These are phyloP conservation scores for Myxozyma sirexii DNA, from an alignment of 805 yeast species.

Conservation along the genomic window DNA sequence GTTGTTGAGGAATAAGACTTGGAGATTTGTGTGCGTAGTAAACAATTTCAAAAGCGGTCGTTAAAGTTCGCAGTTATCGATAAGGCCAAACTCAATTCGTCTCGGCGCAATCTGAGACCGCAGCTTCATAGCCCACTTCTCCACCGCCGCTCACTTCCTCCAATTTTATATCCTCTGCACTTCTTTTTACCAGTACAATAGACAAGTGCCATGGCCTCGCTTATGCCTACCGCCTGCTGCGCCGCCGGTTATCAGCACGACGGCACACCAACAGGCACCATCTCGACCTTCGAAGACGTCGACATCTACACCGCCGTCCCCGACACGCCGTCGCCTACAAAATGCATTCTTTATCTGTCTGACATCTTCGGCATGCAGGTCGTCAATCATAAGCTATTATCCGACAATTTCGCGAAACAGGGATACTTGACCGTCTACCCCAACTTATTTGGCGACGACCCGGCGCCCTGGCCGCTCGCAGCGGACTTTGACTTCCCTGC, in stretches of 20 bases:
- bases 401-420: constrained; percentile 48
- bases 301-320: constrained; percentile 50
- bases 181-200: too few species aligned
- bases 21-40: too few species aligned
- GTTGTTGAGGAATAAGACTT: not conserved
- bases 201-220: constrained; percentile 48
- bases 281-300: constrained; percentile 13
- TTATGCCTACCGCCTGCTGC: constrained; percentile 43
- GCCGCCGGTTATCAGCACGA: constrained; percentile 37
- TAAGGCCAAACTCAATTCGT: too few species aligned
- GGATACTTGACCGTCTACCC: constrained; percentile 65
- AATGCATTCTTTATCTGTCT: constrained; percentile 59
- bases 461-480: constrained; percentile 42
- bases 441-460: constrained; percentile 59
- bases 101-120: too few species aligned
- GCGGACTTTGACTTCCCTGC: constrained; percentile 22
- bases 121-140: too few species aligned
- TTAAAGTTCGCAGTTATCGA: too few species aligned
- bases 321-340: constrained; percentile 44
- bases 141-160: too few species aligned
- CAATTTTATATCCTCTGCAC: too few species aligned
- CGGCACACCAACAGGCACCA: constrained; percentile 26
- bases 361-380: constrained; percentile 65
- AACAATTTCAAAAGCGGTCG: too few species aligned
- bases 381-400: constrained; percentile 52